Base-by-base conservation (phyloP, 2,329 filamentous ascomycete species). In the Ceratocystis albifundus region DNA sequence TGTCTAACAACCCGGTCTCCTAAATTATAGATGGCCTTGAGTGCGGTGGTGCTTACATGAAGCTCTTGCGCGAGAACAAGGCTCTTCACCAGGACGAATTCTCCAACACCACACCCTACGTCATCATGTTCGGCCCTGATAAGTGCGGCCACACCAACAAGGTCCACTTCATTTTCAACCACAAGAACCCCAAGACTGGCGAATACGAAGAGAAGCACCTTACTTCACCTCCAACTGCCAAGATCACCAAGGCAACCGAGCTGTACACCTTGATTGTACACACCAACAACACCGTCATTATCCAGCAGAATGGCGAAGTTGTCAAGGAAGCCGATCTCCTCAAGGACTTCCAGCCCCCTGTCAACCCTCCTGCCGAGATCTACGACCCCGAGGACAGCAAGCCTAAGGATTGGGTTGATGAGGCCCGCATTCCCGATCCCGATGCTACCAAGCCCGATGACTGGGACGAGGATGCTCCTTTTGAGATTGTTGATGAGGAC, bases 131-230 rank as follows among this genome's bases (percentile, higher is more conserved):
- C 76, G 94, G 94, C 72, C 94, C 94, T 73, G 94, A 99, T 83
- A 97, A 97, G 88, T 99, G 94, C 77, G 94, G 94, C 77, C 85
- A 90, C 76, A 97, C 90, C 78, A 99, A 99, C 88, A 97, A 97
- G 88, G 89, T 95, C 65, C 84, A 86, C 79, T 96, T 99, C 81
- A 99, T 99, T 78, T 96, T 99, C 86, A 94, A 95, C 80, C 94
- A 99, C 88, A 99, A 97, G 89, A 99, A 97, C 86, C 94, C 94
- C 76, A 96, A 96, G 89, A 96, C 91, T 61, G 93, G 93, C 81
- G 90, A 96, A 79, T 99, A 99, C 74, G 93, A 99, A 84, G 94
- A 99, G 89, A 99, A 99, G 88, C 94, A 99, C 80, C 84, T 99
- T 70, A 86, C 84, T 75, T 84, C 83, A 73, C 88, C 93, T 70